Evolutionary conservation across 164 flowering plant species (phyloP), one percentile per base, ranked within the genome.

Genomic region (Paratinospora sagittata): DNA sequence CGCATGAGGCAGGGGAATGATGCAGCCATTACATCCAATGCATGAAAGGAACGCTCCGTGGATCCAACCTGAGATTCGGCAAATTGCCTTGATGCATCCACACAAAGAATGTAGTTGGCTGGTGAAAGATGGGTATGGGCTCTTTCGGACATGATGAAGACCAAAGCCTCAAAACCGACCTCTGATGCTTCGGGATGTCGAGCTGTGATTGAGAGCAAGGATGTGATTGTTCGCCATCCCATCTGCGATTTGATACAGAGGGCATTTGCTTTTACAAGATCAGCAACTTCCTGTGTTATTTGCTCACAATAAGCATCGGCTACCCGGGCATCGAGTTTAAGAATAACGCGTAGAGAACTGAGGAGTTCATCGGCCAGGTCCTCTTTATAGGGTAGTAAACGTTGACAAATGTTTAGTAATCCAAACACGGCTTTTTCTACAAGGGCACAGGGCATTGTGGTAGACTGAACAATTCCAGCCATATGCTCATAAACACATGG

Each of bases 261-360:
- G 3, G 81, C 84, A 78, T 80, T 82, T 61, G 82, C 77, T 72
- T 80, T 79, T 64, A 81, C 82, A 67, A 81, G 78, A 60, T 73
- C 67, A 16, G 37, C 67, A 14, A 81, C 75, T 67, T 81, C 84
- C 52, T 79, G 80, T 10, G 84, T 81, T 21, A 81, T 81, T 24
- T 79, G 78, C 72, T 82, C 84, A 63, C 84, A 82, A 52, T 82
- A 82, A 21, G 84, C 82, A 78, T 82, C 84, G 14, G 84, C 84
- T 12, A 81, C 82, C 55, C 84, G 78, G 47, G 82, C 84, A 72
- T 81, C 82, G 19, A 81, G 82, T 78, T 81, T 81, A 43, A 74
- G 66, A 8, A 81, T 65, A 33, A 81, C 68, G 24, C 79, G 84
- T 57, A 81, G 73, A 41, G 84, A 81, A 70, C 73, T 72, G 30